These are phyloP conservation scores for Paraglomus brasilianum DNA, from an alignment of 192 early-diverging fungal genomes.

Conservation along the genomic window DNA sequence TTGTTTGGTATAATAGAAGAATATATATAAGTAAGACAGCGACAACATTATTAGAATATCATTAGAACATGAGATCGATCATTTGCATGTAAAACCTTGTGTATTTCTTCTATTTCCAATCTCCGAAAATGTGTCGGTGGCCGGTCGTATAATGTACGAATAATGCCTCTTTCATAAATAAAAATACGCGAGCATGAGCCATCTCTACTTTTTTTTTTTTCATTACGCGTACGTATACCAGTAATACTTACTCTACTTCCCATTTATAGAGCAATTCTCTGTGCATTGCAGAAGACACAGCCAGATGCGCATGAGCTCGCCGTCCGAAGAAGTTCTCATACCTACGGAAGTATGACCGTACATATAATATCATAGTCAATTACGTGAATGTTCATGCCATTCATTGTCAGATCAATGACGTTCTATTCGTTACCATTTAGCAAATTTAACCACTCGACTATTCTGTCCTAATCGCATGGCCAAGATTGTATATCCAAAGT, in stretches of 20 bases:
- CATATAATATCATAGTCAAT: constrained; percentile 4
- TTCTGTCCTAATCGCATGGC: constrained; percentile 61
- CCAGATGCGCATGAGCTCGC: constrained; percentile 76
- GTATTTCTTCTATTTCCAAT: constrained; percentile 61
- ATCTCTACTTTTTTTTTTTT: not conserved
- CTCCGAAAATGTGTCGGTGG: constrained; percentile 76
- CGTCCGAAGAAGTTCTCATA: constrained; percentile 67
- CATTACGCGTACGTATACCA: constrained; percentile 5
- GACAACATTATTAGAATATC: not conserved
- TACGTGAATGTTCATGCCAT: too few species aligned
- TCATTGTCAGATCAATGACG: too few species aligned
- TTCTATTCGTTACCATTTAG: constrained; percentile 39
- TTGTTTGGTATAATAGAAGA: constrained; percentile 26
- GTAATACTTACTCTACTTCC: constrained; percentile 57
- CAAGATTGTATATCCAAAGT: constrained; percentile 90
- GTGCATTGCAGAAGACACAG: constrained; percentile 84
- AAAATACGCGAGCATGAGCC: not conserved
- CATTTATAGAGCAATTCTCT: constrained; percentile 60
- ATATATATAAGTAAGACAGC: not conserved
- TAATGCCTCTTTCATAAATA: constrained; percentile 51
- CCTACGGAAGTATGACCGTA: constrained; percentile 8
- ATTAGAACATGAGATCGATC: not conserved
- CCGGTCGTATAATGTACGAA: constrained; percentile 81
- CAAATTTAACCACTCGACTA: constrained; percentile 54
- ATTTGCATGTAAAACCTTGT: constrained; percentile 48